phyloP scores from a whole-genome alignment of 495 filamentous ascomycete genomes.

The Talaromyces stipitatus region DNA sequence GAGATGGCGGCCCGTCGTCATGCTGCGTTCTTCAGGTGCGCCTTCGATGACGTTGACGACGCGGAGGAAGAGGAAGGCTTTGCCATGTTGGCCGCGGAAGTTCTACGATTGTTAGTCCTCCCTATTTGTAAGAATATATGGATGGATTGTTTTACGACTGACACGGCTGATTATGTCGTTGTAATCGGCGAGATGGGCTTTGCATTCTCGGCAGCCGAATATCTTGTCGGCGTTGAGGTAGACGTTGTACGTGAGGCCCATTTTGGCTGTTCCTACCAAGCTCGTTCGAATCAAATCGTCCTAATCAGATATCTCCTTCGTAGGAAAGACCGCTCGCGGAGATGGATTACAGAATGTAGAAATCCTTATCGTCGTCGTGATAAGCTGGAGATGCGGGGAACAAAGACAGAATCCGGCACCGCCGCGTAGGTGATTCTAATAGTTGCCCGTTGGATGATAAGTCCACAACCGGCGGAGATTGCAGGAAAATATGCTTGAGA shows the following conservation, averaged over 20 bases:
- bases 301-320: too few relatives aligned
- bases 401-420: too few relatives aligned
- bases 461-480: too few relatives aligned
- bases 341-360: too few relatives aligned
- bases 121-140: constrained; percentile 11
- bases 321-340: too few relatives aligned
- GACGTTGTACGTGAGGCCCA: constrained; percentile 94
- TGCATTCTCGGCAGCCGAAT: constrained; percentile 94
- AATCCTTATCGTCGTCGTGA: too few relatives aligned
- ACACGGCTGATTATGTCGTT: constrained; percentile 95
- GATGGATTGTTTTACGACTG: constrained; percentile 30
- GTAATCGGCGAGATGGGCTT: constrained; percentile 88
- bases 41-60: constrained; percentile 83
- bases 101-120: constrained; percentile 50
- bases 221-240: constrained; percentile 87
- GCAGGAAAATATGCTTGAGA: too few relatives aligned
- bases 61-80: constrained; percentile 90
- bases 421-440: too few relatives aligned
- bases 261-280: constrained; percentile 39
- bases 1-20: constrained; percentile 95
- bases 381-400: too few relatives aligned
- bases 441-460: too few relatives aligned
- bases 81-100: constrained; percentile 97
- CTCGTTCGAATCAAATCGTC: too few relatives aligned
- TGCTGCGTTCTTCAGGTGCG: constrained; percentile 85